phyloP scores from a whole-genome alignment of 768 basidiomycete species.

The Collybia mongolica region DNA sequence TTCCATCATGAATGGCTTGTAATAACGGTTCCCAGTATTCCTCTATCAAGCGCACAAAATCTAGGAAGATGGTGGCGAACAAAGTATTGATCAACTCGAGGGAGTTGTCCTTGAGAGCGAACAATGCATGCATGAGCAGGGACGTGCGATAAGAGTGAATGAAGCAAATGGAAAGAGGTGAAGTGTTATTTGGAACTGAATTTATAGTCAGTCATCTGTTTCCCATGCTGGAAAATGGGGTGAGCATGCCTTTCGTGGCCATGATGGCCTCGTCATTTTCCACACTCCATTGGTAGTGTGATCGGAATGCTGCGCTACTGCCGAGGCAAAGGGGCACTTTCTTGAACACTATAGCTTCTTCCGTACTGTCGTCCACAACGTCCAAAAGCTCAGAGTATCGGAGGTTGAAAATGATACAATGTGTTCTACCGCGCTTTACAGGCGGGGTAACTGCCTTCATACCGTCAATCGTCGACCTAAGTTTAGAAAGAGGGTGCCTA shows the following conservation, averaged over 20 bases:
- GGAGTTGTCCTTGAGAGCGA: conserved; percentile 5
- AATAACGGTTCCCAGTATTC: conserved; percentile 6
- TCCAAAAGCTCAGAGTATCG: conserved; percentile 3
- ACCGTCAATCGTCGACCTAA: neutral
- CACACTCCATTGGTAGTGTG: conserved; percentile 1
- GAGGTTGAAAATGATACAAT: conserved; percentile 5
- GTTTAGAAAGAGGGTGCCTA: conserved; percentile 3
- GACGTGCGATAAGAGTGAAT: conserved; percentile 5
- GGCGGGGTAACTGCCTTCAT: neutral
- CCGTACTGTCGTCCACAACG: neutral
- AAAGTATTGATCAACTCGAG: conserved; percentile 5
- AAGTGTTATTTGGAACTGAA: conserved; percentile 4
- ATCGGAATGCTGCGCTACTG: conserved; percentile 2
- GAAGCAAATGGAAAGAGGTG: conserved; percentile 6
- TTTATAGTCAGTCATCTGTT: neutral
- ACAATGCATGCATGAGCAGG: conserved; percentile 8
- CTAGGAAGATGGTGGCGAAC: conserved; percentile 6
- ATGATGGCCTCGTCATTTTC: conserved; percentile 4
- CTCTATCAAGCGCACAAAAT: conserved; percentile 8
- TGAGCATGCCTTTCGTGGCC: conserved; percentile 1
- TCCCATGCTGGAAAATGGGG: neutral
- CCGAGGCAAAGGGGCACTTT: conserved; percentile 7
- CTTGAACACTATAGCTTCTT: neutral
- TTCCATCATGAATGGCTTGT: conserved; percentile 4
- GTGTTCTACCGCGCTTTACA: neutral